Evolutionary conservation across 2,329 filamentous ascomycete genomes (phyloP).

Genomic region (Alternaria consortialis): DNA sequence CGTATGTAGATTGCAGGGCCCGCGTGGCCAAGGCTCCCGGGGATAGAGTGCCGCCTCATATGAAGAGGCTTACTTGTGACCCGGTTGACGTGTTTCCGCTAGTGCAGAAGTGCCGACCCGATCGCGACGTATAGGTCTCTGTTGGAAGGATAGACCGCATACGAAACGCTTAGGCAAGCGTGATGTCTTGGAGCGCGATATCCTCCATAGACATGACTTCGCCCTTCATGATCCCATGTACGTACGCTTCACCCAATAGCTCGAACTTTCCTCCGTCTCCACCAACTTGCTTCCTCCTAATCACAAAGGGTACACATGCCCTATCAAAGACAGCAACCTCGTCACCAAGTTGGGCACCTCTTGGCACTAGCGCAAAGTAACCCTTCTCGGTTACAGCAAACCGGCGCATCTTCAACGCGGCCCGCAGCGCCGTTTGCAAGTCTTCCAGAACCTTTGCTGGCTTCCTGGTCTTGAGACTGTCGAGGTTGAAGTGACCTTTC

Average conservation of each 20-base stretch:
- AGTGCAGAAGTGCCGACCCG: conserved; percentile 5
- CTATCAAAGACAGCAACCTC: conserved; percentile 28
- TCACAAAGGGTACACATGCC: conserved; percentile 33
- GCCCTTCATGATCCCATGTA: conserved; percentile 36
- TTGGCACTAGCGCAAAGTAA: conserved; percentile 35
- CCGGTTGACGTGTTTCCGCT: conserved; percentile 7
- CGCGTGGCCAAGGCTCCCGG: conserved; percentile 1
- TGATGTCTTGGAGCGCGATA: conserved; percentile 16
- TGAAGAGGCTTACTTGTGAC: conserved; percentile 20
- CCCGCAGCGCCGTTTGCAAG: conserved; percentile 21
- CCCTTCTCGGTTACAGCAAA: conserved; percentile 34
- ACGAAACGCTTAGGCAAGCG: conserved; percentile 15
- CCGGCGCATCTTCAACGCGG: conserved; percentile 29
- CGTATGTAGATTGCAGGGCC: conserved; percentile 20
- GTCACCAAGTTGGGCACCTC: conserved; percentile 24
- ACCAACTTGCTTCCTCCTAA: conserved; percentile 5
- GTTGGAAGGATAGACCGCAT: neutral
- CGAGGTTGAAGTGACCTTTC: conserved; percentile 31
- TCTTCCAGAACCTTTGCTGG: conserved; percentile 27
- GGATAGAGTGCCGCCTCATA: conserved; percentile 9
- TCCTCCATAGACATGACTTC: conserved; percentile 24
- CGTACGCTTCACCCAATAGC: conserved; percentile 34
- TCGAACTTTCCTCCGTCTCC: conserved; percentile 6
- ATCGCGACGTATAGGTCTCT: neutral
- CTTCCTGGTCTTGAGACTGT: conserved; percentile 27